These are phyloP conservation scores for Penstemon barbatus DNA, from an alignment of 257 asterid genomes.

Conservation along the genomic window DNA sequence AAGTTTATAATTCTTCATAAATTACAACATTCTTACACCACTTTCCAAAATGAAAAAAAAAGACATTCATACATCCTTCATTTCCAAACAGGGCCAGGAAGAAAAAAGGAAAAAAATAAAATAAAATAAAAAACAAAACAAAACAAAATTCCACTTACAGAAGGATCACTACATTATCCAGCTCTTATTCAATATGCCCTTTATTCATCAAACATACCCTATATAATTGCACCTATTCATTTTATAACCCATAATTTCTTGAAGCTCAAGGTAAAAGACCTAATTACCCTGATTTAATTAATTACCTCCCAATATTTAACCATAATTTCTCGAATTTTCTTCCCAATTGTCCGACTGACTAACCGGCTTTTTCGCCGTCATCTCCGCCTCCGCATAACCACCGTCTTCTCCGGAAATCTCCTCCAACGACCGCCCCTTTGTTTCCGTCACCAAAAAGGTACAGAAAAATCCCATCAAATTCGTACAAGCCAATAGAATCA, in stretches of 20 bases:
- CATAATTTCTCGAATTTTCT: constrained; percentile 26
- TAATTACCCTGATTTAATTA: constrained; percentile 2
- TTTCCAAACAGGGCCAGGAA: not conserved
- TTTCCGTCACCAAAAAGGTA: constrained; percentile 41
- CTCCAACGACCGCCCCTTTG: constrained; percentile 43
- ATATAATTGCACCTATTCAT: too few species aligned
- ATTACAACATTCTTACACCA: too few species aligned
- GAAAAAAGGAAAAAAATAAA: not conserved
- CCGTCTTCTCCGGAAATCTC: constrained; percentile 45
- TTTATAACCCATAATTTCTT: not conserved
- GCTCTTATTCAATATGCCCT: constrained; percentile 17
- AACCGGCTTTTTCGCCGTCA: not conserved
- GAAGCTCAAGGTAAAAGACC: constrained; percentile 26
- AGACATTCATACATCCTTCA: constrained; percentile 10
- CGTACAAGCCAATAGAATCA: constrained; percentile 34
- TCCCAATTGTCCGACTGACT: constrained; percentile 32
- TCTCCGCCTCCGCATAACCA: constrained; percentile 17
- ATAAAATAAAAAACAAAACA: not conserved
- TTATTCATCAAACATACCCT: not conserved
- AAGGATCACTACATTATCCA: not conserved
- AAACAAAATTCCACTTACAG: not conserved
- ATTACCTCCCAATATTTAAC: not conserved
- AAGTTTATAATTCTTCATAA: too few species aligned
- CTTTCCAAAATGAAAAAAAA: too few species aligned
- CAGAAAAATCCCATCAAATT: constrained; percentile 39